These are phyloP conservation scores for Malassezia japonica DNA, from an alignment of 1,284 basidiomycete genomes.

Conservation along the genomic window DNA sequence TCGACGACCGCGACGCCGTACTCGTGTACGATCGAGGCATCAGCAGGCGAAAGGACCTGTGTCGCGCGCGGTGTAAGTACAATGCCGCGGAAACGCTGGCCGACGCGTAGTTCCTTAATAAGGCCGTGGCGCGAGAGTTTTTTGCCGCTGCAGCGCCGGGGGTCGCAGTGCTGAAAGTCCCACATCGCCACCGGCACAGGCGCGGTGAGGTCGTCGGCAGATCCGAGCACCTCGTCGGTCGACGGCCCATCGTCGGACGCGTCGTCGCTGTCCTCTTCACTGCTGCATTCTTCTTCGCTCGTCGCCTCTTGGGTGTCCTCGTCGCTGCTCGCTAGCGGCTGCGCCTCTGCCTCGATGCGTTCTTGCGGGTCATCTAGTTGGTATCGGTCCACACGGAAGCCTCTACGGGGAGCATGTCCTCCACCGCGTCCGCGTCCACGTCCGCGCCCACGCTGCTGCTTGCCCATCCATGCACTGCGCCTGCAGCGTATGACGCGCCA, in stretches of 20 bases:
- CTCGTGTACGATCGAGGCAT: slow-evolving; percentile 67
- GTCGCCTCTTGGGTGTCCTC: slow-evolving; percentile 11
- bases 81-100: slow-evolving; percentile 76
- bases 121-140: slow-evolving; percentile 77
- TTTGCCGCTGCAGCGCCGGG: slow-evolving; percentile 85
- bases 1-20: slow-evolving; percentile 87
- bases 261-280: slow-evolving; percentile 15
- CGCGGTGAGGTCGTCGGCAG: slow-evolving; percentile 5
- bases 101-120: slow-evolving; percentile 72
- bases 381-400: background rate
- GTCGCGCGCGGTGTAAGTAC: slow-evolving; percentile 89
- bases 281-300: background rate
- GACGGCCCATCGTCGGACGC: background rate
- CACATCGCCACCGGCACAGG: slow-evolving; percentile 39
- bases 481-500: too few relatives aligned
- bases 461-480: slow-evolving; percentile 4
- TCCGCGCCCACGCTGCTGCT: slow-evolving; percentile 3
- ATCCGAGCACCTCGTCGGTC: background rate
- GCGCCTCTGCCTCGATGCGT: background rate
- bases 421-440: slow-evolving; percentile 9
- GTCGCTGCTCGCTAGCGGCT: background rate
- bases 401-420: background rate
- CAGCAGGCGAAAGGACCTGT: slow-evolving; percentile 69
- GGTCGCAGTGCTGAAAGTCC: slow-evolving; percentile 95
- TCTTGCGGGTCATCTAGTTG: background rate